Percentiles rank a stretch among this genome's conserved stretches.
These are phyloP conservation scores for Globisporangium irregulare DNA, from an alignment of 352 stramenopile genomes.

Conservation along the genomic window DNA sequence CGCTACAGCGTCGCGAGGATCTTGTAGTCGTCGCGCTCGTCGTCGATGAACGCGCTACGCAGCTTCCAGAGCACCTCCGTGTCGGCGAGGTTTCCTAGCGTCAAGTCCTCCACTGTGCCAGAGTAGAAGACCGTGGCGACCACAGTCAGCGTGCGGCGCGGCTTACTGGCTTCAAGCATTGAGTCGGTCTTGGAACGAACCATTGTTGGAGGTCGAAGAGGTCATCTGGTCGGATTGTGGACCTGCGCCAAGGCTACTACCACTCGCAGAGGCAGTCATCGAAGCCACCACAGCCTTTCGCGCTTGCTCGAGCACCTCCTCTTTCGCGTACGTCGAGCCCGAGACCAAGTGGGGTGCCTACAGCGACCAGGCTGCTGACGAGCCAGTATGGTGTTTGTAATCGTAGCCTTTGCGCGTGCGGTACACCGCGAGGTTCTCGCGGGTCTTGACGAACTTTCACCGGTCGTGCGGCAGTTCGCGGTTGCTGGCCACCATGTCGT, in stretches of 20 bases:
- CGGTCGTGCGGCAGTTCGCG: conserved; percentile 31
- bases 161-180: not conserved
- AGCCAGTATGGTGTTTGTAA: not conserved
- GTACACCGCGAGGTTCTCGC: conserved; percentile 35
- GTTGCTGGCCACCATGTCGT: conserved; percentile 26
- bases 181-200: not conserved
- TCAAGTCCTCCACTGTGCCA: conserved; percentile 39
- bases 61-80: conserved; percentile 36
- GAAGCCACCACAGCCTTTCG: not conserved
- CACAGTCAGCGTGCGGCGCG: conserved; percentile 22
- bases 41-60: conserved; percentile 36
- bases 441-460: conserved; percentile 42
- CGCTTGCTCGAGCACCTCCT: not conserved
- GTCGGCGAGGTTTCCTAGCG: conserved; percentile 40
- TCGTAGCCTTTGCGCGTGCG: conserved; percentile 10
- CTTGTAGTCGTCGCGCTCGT: conserved; percentile 34
- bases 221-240: not conserved
- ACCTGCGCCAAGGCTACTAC: no score
- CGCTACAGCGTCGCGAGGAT: conserved; percentile 31
- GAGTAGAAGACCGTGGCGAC: conserved; percentile 36
- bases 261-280: no score
- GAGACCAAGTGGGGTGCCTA: not conserved
- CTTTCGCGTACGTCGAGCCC: not conserved
- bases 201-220: not conserved
- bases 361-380: not conserved